Percentiles rank a stretch among this genome's conserved stretches.
phyloP scores from a whole-genome alignment of 495 filamentous ascomycete genomes.

The Halenospora varia region DNA sequence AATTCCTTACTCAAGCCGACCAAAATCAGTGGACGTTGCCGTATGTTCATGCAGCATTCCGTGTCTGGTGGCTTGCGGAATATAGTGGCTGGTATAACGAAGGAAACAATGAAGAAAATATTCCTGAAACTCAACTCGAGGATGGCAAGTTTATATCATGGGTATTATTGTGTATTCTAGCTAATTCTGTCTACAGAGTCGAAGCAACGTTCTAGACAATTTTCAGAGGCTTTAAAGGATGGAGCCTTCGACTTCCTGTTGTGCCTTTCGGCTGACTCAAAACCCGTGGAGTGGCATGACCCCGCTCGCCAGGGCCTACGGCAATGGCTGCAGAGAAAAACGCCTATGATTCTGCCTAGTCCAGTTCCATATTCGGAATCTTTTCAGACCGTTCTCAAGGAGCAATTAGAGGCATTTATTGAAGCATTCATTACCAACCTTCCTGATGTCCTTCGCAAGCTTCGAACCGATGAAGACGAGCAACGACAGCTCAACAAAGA shows the following conservation, averaged over 20 bases:
- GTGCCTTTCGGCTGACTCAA: conserved; percentile 74
- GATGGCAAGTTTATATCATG: conserved; percentile 29
- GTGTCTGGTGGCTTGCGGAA: conserved; percentile 81
- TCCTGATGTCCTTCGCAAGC: conserved; percentile 81
- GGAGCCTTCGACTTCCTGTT: conserved; percentile 91
- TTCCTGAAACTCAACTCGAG: conserved; percentile 47
- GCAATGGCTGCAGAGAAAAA: conserved; percentile 71
- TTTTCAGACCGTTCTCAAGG: conserved; percentile 68
- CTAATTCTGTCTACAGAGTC: conserved; percentile 44
- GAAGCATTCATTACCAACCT: conserved; percentile 91
- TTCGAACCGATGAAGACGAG: conserved; percentile 87
- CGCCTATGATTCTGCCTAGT: conserved; percentile 60
- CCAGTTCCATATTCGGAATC: conserved; percentile 53
- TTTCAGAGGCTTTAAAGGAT: conserved; percentile 75
- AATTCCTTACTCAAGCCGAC: conserved; percentile 59
- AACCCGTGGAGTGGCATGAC: conserved; percentile 70
- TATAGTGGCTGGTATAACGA: conserved; percentile 89
- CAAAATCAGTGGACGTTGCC: conserved; percentile 62
- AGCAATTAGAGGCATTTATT: conserved; percentile 78
- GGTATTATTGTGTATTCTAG: conserved; percentile 15
- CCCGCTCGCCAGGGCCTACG: conserved; percentile 70
- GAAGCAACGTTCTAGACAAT: conserved; percentile 62
- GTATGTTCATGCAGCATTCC: conserved; percentile 70
- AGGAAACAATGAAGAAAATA: conserved; percentile 45
- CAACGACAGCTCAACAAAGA: conserved; percentile 69